A percentile compares a stretch with the other conserved stretches of the same genome.
These are phyloP conservation scores for Termitomyces titanicus DNA, from an alignment of 768 basidiomycete genomes.

Conservation along the genomic window DNA sequence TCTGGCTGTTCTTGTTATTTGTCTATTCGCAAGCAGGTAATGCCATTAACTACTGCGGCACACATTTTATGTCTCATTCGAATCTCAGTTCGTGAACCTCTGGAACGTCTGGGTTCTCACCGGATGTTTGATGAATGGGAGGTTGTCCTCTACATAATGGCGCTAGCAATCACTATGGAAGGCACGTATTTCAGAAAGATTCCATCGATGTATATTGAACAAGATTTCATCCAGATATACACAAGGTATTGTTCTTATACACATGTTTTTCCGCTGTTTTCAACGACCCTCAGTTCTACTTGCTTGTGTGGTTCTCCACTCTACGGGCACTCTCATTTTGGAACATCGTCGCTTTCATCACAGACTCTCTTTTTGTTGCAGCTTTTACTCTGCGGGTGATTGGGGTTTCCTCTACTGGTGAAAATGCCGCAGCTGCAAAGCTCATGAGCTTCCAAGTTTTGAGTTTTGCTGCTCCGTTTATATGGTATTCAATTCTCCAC, in stretches of 20 bases:
- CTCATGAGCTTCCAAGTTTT: constrained; percentile 83
- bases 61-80: constrained; percentile 3
- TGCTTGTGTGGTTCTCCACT: constrained; percentile 70
- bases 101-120: constrained; percentile 60
- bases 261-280: no score
- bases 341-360: constrained; percentile 66
- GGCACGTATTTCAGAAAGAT: constrained; percentile 41
- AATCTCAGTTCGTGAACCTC: constrained; percentile 64
- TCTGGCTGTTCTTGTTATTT: constrained; percentile 77
- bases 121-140: constrained; percentile 77
- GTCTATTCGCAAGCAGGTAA: constrained; percentile 83
- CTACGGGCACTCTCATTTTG: constrained; percentile 84
- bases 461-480: constrained; percentile 83
- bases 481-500: constrained; percentile 62
- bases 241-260: constrained; percentile 41
- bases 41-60: constrained; percentile 14
- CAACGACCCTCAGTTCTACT: constrained; percentile 60
- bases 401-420: constrained; percentile 41
- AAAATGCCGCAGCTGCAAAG: constrained; percentile 35
- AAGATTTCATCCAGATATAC: constrained; percentile 35
- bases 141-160: constrained; percentile 72
- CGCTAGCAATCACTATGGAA: constrained; percentile 75
- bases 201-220: background rate
- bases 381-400: constrained; percentile 74
- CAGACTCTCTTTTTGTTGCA: constrained; percentile 65